Evolutionary conservation across 1,139 yeast genomes (phyloP), one percentile per base, ranked within the genome.

Genomic region (Nakaseomyces glabratus): DNA sequence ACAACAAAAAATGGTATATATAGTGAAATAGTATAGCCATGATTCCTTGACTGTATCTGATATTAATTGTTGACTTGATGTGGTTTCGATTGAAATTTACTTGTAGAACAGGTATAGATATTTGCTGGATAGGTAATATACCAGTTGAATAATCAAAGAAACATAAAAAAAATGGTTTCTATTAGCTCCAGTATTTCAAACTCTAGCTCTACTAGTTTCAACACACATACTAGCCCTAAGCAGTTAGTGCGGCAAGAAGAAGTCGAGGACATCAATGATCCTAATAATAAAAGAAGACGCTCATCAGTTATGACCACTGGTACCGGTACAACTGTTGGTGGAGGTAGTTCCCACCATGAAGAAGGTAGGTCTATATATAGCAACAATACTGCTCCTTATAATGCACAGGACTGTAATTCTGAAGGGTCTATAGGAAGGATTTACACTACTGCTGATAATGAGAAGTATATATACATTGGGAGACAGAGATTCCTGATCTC

Each of bases 401-500:
- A 18, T n/a, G 23, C 28, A 6, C 24, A 30, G n/a, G 34, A 32
- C 21, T 21, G n/a, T 12, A 16, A 31, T 21, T 25, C 44, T 3
- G 13, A 26, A 6, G 46, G 41, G 10, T 58, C 46, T 42, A 52
- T 46, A 13, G 45, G 46, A 20, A 44, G 40, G 35, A 40, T 47
- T 31, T 47, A 39, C 36, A 58, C 64, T 0, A 43, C 55, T 2
- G 62, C 60, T 28, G 48, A 52, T 30, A 70, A 66, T 28, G 43
- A 76, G 28, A 75, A 74, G 28, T 74, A 66, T 49, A 62, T 78
- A 38, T 72, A 65, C 39, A 63, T 78, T 36, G 86, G 84, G 21
- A 70, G 70, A 46, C 75, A 76, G 49, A 72, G 68, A 48, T 76
- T 72, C 51, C 60, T 68, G 38, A 69, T 65, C 47, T 52, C 62